Evolutionary conservation across 2,329 filamentous ascomycete genomes (phyloP).

Genomic region (Arthrobotrys megalospora): DNA sequence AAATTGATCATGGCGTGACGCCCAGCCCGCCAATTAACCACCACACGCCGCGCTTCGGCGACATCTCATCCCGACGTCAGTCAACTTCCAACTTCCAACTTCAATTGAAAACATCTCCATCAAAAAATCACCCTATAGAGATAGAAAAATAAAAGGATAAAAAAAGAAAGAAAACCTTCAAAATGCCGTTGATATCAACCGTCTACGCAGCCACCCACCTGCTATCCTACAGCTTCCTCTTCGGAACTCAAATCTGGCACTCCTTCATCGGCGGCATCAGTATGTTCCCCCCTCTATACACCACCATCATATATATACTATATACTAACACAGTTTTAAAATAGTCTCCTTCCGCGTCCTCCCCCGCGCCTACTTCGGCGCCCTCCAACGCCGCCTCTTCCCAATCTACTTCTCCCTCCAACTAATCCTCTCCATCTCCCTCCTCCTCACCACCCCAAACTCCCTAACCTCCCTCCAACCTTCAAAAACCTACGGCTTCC

Average conservation of each 20-base stretch:
- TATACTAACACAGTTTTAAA: constrained; percentile 62
- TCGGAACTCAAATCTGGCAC: constrained; percentile 90
- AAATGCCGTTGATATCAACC: constrained; percentile 62
- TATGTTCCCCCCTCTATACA: constrained; percentile 8
- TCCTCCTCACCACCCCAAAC: constrained; percentile 87
- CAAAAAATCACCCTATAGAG: neutral
- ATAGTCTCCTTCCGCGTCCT: constrained; percentile 83
- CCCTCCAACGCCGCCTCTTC: constrained; percentile 85
- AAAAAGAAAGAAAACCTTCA: constrained; percentile 1
- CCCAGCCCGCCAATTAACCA: neutral
- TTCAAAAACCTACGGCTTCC: constrained; percentile 38
- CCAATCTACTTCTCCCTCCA: constrained; percentile 91
- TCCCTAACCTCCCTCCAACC: constrained; percentile 65
- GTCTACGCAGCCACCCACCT: constrained; percentile 61
- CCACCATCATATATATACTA: constrained; percentile 3
- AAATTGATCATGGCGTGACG: constrained; percentile 12
- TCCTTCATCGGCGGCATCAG: constrained; percentile 76
- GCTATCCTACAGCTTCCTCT: constrained; percentile 80
- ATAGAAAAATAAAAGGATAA: neutral
- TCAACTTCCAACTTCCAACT: constrained; percentile 16
- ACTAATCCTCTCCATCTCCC: constrained; percentile 78
- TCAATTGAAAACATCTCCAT: neutral
- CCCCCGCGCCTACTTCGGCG: constrained; percentile 83
- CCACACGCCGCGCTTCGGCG: neutral
- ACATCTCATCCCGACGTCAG: neutral